Evolutionary conservation across 805 yeast species (phyloP), one percentile per base, ranked within the genome.

Genomic region (Wickerhamiella azymoides): DNA sequence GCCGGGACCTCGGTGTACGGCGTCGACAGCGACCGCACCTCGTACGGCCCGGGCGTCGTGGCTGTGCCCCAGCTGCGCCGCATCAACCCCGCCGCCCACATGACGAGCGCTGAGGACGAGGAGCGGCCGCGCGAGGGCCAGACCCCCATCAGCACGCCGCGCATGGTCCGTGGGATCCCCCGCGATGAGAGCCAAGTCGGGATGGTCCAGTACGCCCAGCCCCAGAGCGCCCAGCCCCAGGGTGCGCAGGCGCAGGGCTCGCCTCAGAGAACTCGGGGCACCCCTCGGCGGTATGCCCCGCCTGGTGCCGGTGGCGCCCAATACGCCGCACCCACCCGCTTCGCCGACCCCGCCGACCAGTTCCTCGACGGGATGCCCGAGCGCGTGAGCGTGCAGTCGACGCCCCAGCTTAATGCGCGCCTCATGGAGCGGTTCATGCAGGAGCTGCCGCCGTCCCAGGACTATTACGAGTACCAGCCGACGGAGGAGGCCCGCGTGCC

Each of bases 1-100:
- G 63, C 64, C 7, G 62, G 63, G 2, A 48, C 57, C 7, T 57
- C 56, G 36, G 39, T 58, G 13, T 39, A 51, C n/a, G 63, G 59
- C 9, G 50, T 55, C 3, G 55, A 54, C 11, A 32, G 38, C 16
- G 14, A 50, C 5, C 46, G 36, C 8, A 28, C 48, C 18, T 17
- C 46, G 13, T 58, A 48, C 37, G 61, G 61, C 5, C 60, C 62
- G 1, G 55, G 55, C 32, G 63, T 57, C 2, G 59, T 58, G 3
- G 57, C 58, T 6, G 48, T 59, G 13, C 61, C 63, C 1, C 49
- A 51, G 18, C 45, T 58, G 25, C 46, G 61, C 38, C 36, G 47
- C 18, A 41, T 41, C 25, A 30, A 41, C 26, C 33, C 33, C 7
- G 24, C 39, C n/a, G 27, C 37, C 19, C 36, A 32, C n/a, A 19